Percentiles rank a stretch among this genome's conserved stretches.
Conservation (phyloP, 345 rosid genomes). For the Acer saccharum region DNA sequence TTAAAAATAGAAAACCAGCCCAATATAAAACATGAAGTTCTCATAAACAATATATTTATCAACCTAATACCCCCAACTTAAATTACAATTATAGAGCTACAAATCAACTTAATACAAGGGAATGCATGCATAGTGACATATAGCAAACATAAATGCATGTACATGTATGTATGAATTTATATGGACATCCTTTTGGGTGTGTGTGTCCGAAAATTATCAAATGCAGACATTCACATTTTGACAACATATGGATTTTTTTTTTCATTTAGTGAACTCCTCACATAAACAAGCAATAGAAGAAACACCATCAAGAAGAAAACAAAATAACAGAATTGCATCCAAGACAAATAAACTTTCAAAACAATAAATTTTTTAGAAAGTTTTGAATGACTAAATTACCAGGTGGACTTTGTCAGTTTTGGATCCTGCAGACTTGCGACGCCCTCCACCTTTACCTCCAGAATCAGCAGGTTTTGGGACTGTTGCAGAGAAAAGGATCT, state of each 20-base stretch:
- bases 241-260: neutral
- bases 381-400: slow-evolving; percentile 47
- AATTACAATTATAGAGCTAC: neutral
- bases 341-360: neutral
- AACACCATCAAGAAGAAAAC: neutral
- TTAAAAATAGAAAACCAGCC: neutral
- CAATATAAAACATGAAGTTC: neutral
- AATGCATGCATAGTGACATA: neutral
- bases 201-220: neutral
- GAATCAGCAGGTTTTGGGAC: slow-evolving; percentile 71
- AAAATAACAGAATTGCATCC: neutral
- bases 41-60: neutral
- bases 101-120: neutral
- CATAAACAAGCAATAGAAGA: slow-evolving; percentile 1
- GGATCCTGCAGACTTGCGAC: slow-evolving; percentile 74
- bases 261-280: neutral
- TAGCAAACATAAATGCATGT: neutral
- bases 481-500: slow-evolving; percentile 84
- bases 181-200: neutral
- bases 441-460: slow-evolving; percentile 55
- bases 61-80: neutral
- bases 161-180: neutral
- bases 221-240: neutral
- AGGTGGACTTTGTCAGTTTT: slow-evolving; percentile 83
- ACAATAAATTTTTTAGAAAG: slow-evolving; percentile 5